phyloP scores from a whole-genome alignment of 345 rosid genomes.

The Cardiospermum halicacabum region DNA sequence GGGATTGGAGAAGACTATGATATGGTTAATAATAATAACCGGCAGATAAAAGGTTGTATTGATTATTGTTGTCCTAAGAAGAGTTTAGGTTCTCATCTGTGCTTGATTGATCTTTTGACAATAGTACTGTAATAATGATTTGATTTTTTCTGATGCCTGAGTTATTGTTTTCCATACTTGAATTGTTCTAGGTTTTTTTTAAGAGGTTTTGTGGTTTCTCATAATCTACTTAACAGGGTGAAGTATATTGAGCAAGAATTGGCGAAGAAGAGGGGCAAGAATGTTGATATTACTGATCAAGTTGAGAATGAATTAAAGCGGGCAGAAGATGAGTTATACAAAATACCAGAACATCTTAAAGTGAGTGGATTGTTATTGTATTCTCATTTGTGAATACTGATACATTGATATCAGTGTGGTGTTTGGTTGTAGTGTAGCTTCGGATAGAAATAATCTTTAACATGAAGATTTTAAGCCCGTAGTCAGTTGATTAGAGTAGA shows the following conservation, averaged over 20 bases:
- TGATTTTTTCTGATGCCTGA: background rate
- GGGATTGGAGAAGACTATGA: background rate
- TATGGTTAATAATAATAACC: background rate
- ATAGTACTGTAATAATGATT: background rate
- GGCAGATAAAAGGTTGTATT: background rate
- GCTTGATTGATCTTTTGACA: background rate
- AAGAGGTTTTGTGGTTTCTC: background rate
- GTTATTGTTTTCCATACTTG: background rate
- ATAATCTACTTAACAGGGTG: conserved; percentile 42
- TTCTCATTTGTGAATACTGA: background rate
- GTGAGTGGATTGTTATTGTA: conserved; percentile 28
- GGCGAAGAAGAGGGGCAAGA: conserved; percentile 79
- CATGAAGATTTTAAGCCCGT: background rate
- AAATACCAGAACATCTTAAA: conserved; percentile 92
- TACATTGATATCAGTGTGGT: background rate
- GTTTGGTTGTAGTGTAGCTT: background rate
- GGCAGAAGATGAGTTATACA: conserved; percentile 87
- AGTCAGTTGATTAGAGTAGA: no score
- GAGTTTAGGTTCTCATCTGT: background rate
- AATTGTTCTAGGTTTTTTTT: background rate
- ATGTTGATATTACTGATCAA: conserved; percentile 38
- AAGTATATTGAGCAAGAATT: conserved; percentile 86
- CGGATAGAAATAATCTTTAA: background rate
- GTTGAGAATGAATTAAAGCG: conserved; percentile 68
- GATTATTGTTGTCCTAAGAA: background rate